Evolutionary conservation across 345 rosid species (phyloP).

Genomic region (Salix viminalis): DNA sequence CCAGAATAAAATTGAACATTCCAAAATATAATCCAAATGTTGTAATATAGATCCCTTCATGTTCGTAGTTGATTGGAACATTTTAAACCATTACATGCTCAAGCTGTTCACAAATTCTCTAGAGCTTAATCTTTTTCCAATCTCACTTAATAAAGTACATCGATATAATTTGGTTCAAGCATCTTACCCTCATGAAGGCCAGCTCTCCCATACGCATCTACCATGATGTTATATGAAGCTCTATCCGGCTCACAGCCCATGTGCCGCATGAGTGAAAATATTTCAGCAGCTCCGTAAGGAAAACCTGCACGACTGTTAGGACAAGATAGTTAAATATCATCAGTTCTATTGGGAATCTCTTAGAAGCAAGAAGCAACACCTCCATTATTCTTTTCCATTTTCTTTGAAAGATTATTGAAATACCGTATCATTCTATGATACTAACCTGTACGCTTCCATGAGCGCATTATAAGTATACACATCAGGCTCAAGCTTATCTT

Average conservation of each 20-base stretch:
- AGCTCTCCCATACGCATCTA: slow-evolving; percentile 87
- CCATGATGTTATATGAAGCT: slow-evolving; percentile 92
- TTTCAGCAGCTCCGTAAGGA: slow-evolving; percentile 83
- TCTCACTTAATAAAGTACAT: no score
- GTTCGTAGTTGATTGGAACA: no score
- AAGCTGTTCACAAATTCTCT: no score
- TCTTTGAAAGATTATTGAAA: neutral
- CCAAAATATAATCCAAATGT: no score
- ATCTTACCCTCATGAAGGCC: slow-evolving; percentile 69
- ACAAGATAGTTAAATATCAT: slow-evolving; percentile 8
- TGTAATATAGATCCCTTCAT: no score
- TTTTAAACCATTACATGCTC: no score
- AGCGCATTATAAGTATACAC: slow-evolving; percentile 89
- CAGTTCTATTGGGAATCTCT: neutral
- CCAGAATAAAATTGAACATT: no score
- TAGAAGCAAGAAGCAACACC: no score
- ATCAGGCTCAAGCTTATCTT: slow-evolving; percentile 80
- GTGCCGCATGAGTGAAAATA: slow-evolving; percentile 90
- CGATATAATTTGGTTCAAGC: neutral
- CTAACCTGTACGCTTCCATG: slow-evolving; percentile 84
- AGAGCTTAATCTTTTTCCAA: no score
- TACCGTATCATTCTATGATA: neutral
- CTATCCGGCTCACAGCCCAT: slow-evolving; percentile 93
- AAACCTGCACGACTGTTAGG: slow-evolving; percentile 77
- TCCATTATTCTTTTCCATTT: neutral